A percentile compares a stretch with the other conserved stretches of the same genome.
Conservation (phyloP, 768 basidiomycete species). For the Cystobasidium onofrii region DNA sequence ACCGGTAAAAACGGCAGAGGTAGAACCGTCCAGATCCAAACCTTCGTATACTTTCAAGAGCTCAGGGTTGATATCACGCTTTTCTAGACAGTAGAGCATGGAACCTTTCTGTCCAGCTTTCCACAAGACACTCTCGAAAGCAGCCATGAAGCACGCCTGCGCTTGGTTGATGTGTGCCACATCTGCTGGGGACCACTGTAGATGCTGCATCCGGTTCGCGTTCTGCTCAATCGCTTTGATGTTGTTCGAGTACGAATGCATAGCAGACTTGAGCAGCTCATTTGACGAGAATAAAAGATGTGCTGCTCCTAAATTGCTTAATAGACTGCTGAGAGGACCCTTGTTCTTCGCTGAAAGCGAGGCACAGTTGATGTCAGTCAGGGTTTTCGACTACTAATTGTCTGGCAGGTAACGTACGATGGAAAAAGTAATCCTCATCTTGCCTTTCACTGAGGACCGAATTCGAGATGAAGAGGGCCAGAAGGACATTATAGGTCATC, state of each 20-base stretch:
- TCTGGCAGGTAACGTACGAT: not conserved
- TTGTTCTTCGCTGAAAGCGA: conserved; percentile 15
- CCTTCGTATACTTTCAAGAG: conserved; percentile 33
- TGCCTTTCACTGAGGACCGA: conserved; percentile 34
- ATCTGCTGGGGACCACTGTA: conserved; percentile 32
- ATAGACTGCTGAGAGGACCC: conserved; percentile 29
- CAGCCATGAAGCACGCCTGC: conserved; percentile 28
- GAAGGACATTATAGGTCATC: conserved; percentile 39
- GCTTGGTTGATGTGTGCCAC: not conserved
- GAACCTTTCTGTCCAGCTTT: not conserved
- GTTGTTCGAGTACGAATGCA: conserved; percentile 13
- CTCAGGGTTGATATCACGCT: conserved; percentile 21
- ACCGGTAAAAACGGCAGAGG: not conserved
- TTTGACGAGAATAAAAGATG: conserved; percentile 36
- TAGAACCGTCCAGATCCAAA: not conserved
- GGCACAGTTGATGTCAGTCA: not conserved
- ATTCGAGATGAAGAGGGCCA: conserved; percentile 38
- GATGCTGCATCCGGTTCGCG: not conserved
- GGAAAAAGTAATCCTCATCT: conserved; percentile 41
- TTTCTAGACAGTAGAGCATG: conserved; percentile 22
- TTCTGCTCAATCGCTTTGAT: conserved; percentile 8
- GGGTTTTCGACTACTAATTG: too few relatives aligned
- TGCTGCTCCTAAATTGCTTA: conserved; percentile 33
- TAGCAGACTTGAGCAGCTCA: not conserved
- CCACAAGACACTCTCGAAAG: conserved; percentile 31